Conservation (phyloP, 2,329 filamentous ascomycete species). For the Trichoderma koningiopsis region DNA sequence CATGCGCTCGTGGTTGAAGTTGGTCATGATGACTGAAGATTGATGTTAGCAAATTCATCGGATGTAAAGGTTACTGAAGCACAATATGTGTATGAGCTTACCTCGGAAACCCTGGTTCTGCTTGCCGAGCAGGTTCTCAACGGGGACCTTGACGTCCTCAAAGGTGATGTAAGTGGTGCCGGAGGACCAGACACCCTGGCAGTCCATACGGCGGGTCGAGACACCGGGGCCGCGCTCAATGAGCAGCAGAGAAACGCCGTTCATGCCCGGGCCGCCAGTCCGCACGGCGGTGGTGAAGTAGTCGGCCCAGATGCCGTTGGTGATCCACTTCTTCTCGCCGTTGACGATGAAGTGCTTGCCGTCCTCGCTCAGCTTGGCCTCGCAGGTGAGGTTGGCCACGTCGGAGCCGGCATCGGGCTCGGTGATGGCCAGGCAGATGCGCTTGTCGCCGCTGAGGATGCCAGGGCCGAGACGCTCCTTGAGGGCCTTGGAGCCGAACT, state of each 20-base stretch:
- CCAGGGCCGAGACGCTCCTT: constrained; percentile 86
- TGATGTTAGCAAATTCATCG: constrained; percentile 27
- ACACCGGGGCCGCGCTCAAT: constrained; percentile 92
- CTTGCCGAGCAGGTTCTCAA: constrained; percentile 98
- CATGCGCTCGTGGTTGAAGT: constrained; percentile 99
- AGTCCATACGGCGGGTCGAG: constrained; percentile 93
- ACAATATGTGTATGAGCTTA: constrained; percentile 36
- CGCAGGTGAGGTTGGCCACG: constrained; percentile 92
- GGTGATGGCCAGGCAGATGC: constrained; percentile 96
- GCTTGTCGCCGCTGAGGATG: constrained; percentile 89
- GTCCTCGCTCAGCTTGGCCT: constrained; percentile 91
- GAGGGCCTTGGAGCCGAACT: constrained; percentile 84
- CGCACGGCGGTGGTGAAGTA: constrained; percentile 98
- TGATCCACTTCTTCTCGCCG: constrained; percentile 99
- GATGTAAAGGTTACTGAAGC: background rate
- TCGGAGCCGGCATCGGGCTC: constrained; percentile 95
- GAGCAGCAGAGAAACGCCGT: constrained; percentile 84
- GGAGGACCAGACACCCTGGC: constrained; percentile 93
- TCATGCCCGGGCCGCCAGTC: constrained; percentile 87
- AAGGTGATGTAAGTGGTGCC: constrained; percentile 98
- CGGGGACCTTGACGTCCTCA: constrained; percentile 97
- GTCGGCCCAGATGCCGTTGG: constrained; percentile 94
- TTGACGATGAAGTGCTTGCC: constrained; percentile 99
- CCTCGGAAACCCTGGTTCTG: constrained; percentile 96
- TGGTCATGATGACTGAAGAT: constrained; percentile 88